Evolutionary conservation across 331 rosid species (phyloP).

Genomic region (Quercus lobata): DNA sequence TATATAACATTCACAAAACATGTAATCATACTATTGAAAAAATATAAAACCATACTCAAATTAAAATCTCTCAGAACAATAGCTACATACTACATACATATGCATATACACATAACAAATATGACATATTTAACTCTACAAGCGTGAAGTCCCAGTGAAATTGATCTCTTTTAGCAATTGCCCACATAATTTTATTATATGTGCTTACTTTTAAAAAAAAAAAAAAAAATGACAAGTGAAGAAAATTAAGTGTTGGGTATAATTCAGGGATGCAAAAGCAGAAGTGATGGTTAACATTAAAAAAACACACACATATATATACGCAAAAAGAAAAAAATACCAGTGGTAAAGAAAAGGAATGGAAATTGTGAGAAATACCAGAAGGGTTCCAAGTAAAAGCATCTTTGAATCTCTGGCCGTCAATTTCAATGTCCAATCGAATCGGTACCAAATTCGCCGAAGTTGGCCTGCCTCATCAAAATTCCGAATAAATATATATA

Average conservation of each 20-base stretch:
- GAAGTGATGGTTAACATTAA: background rate
- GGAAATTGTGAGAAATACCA: slow-evolving; percentile 28
- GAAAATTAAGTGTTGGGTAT: background rate
- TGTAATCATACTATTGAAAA: background rate
- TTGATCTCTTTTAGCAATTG: background rate
- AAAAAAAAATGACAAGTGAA: too few species aligned
- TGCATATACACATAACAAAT: too few species aligned
- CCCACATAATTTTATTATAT: background rate
- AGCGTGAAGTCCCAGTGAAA: background rate
- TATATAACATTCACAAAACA: background rate
- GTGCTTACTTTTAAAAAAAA: background rate
- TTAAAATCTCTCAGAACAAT: too few species aligned
- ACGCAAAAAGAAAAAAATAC: background rate
- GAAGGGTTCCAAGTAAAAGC: slow-evolving; percentile 87
- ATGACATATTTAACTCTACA: background rate
- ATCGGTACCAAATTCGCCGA: slow-evolving; percentile 63
- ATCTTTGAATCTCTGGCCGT: slow-evolving; percentile 68
- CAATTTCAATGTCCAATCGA: slow-evolving; percentile 66
- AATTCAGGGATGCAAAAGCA: background rate
- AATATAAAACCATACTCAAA: background rate
- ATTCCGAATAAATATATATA: too few species aligned
- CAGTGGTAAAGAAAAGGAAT: background rate
- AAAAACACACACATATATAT: background rate
- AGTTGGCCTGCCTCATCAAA: slow-evolving; percentile 37
- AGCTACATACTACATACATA: too few species aligned